A percentile compares a stretch with the other conserved stretches of the same genome.
These are phyloP conservation scores for Aspergillus jensenii DNA, from an alignment of 2,329 filamentous ascomycete species.

Conservation along the genomic window DNA sequence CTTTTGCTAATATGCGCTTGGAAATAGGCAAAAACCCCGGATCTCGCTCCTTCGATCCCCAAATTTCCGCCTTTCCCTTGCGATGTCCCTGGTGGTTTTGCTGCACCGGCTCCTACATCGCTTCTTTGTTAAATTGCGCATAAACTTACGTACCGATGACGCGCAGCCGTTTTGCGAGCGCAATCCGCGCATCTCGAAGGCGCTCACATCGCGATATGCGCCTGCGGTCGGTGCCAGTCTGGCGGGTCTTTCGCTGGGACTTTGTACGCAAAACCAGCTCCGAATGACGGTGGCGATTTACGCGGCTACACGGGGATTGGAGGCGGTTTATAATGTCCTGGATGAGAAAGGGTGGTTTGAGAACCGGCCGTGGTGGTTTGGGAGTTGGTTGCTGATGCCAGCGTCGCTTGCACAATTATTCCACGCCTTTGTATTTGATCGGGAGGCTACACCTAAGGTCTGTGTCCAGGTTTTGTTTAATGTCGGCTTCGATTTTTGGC, in stretches of 20 bases:
- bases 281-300: conserved; percentile 82
- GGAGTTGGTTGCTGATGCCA: conserved; percentile 79
- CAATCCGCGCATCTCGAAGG: conserved; percentile 72
- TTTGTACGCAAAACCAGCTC: conserved; percentile 69
- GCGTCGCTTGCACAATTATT: conserved; percentile 73
- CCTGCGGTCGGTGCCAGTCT: conserved; percentile 88
- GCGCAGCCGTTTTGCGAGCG: conserved; percentile 77
- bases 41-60: conserved; percentile 55
- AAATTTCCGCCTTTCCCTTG: conserved; percentile 75
- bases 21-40: conserved; percentile 35
- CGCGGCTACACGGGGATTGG: conserved; percentile 73
- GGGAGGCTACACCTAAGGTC: conserved; percentile 68
- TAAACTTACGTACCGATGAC: conserved; percentile 75
- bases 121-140: conserved; percentile 78
- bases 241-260: conserved; percentile 77
- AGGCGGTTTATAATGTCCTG: conserved; percentile 81
- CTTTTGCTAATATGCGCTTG: neutral
- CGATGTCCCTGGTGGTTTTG: conserved; percentile 80
- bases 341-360: conserved; percentile 70
- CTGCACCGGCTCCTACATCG: conserved; percentile 87
- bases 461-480: conserved; percentile 29
- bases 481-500: neutral
- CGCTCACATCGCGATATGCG: conserved; percentile 78
- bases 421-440: conserved; percentile 74
- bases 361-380: conserved; percentile 78